Base-by-base conservation (phyloP, 2,329 filamentous ascomycete genomes). In the Sporothrix pseudoabietina region DNA sequence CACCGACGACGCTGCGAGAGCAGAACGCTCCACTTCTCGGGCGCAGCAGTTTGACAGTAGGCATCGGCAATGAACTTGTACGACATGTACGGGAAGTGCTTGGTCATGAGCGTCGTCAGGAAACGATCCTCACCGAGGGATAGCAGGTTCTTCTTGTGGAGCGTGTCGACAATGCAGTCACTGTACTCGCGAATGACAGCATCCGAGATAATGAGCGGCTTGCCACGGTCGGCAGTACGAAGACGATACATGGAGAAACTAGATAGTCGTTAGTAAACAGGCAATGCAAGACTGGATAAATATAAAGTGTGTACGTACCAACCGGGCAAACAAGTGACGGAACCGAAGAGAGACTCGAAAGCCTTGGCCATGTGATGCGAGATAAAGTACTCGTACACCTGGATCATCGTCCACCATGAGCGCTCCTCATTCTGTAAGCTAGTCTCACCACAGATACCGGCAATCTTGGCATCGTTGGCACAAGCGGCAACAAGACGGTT, bases 171-270 rank as follows among this genome's bases (percentile, higher is more conserved):
- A 75, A 94, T 87, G 80, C 92, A 94, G 78, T 97, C 90, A 76
- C 91, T 90, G 83, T 99, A 99, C 72, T 98, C 96, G 54, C 87
- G 85, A 79, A 99, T 94, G 73, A 99, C 86, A 70, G 88, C 90
- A 81, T 98, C 94, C 1, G 94, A 91, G 78, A 99, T 97, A 78
- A 99, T 97, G 72, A 99, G 85, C 73, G 96, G 96, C 78, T 94
- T 95, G 78, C 96, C 96, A 80, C 94, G 95, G 82, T 99, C 96
- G 32, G 92, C 93, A 4, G 95, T 98, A 77, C 96, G 90, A 54
- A 99, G 87, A 80, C 96, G 94, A 82, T 99, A 99, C 96, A 99
- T 98, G 84, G 92, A 92, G 88, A 99, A 99, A 91, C 95, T 98
- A 78, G 2, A 22, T 26, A 1, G 2, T 26, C 0, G 69, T 73